Percentiles rank a stretch among this genome's conserved stretches.
Evolutionary conservation across 2,329 filamentous ascomycete species (phyloP).

Genomic region (Bipolaris zeicola): DNA sequence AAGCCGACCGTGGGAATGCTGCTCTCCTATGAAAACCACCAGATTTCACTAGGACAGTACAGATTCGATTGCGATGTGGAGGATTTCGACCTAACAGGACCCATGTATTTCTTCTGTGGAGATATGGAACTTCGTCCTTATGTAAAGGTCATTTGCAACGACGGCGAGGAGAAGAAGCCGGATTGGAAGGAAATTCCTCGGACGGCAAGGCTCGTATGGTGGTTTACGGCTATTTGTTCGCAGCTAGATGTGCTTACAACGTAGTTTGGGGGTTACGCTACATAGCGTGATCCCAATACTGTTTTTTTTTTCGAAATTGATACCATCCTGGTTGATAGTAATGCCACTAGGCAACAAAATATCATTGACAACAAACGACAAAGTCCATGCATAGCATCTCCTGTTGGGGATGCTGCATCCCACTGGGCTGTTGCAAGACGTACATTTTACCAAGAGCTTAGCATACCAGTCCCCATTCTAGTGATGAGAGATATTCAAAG

Average conservation of each 20-base stretch:
- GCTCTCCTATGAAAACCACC: neutral
- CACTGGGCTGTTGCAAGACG: too few relatives aligned
- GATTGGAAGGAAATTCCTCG: neutral
- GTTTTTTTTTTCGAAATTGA: too few relatives aligned
- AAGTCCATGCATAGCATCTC: too few relatives aligned
- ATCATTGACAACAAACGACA: too few relatives aligned
- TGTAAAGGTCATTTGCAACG: neutral
- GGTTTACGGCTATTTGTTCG: neutral
- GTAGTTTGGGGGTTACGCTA: too few relatives aligned
- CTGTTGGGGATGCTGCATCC: too few relatives aligned
- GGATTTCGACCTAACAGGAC: neutral
- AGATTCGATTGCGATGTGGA: neutral
- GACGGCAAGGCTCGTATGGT: neutral
- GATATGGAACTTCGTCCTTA: neutral
- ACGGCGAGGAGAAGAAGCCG: neutral
- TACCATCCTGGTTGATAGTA: too few relatives aligned
- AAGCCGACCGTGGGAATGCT: neutral
- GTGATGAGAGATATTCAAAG: too few relatives aligned
- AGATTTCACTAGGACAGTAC: neutral
- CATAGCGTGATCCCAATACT: too few relatives aligned
- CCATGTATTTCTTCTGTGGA: neutral
- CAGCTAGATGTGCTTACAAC: neutral
- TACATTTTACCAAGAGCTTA: too few relatives aligned
- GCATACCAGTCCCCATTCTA: too few relatives aligned
- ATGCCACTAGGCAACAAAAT: too few relatives aligned